A percentile compares a stretch with the other conserved stretches of the same genome.
Conservation (phyloP, 208 protist species). For the Vickermania spadyakhi region DNA sequence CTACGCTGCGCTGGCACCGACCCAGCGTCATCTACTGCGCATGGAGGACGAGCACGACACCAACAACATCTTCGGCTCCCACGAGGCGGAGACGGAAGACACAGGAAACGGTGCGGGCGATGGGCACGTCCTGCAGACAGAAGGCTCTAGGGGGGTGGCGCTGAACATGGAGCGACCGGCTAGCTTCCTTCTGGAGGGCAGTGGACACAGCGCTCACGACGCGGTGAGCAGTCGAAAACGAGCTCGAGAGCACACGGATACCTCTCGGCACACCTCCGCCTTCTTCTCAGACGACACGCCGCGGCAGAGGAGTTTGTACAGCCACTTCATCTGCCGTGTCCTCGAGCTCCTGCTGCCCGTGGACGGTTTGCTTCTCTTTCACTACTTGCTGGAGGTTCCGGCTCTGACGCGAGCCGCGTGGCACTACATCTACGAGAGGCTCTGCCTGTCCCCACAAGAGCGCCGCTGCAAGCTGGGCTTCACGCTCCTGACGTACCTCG, state of each 20-base stretch:
- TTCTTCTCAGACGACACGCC: slow-evolving; percentile 53
- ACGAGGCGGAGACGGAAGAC: background rate
- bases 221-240: slow-evolving; percentile 17
- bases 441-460: slow-evolving; percentile 49
- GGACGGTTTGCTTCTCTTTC: slow-evolving; percentile 23
- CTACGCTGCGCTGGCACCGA: slow-evolving; percentile 47
- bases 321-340: slow-evolving; percentile 60
- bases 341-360: slow-evolving; percentile 11
- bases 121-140: slow-evolving; percentile 11
- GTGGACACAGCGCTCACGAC: slow-evolving; percentile 12
- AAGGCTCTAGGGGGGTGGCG: slow-evolving; percentile 10
- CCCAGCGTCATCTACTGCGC: slow-evolving; percentile 16
- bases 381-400: slow-evolving; percentile 61
- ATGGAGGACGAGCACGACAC: slow-evolving; percentile 5
- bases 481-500: slow-evolving; percentile 38
- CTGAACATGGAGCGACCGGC: slow-evolving; percentile 62
- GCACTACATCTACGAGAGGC: slow-evolving; percentile 51
- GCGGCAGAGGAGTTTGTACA: slow-evolving; percentile 40
- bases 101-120: slow-evolving; percentile 1
- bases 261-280: slow-evolving; percentile 8
- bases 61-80: background rate
- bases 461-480: slow-evolving; percentile 49
- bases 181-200: slow-evolving; percentile 39
- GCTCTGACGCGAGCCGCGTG: slow-evolving; percentile 58
- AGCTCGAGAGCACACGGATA: slow-evolving; percentile 7